Conservation (phyloP, 768 basidiomycete genomes). For the Pleurotus tuber-regium region DNA sequence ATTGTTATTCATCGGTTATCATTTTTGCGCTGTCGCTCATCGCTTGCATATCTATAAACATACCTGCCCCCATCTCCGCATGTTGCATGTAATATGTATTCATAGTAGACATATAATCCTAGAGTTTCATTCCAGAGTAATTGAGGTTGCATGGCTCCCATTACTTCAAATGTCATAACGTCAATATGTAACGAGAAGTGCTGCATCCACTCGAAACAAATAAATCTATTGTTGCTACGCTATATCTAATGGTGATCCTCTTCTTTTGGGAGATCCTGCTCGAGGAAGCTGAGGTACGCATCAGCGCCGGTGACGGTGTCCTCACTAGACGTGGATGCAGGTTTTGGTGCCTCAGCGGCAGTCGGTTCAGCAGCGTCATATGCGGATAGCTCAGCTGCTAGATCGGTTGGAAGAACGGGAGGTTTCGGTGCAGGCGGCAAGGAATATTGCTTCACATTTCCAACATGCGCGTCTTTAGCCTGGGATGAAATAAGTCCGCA, state of each 20-base stretch:
- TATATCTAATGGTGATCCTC: conserved; percentile 25
- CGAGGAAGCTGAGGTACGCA: conserved; percentile 76
- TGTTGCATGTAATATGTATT: conserved; percentile 11
- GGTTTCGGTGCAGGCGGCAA: conserved; percentile 71
- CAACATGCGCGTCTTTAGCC: conserved; percentile 91
- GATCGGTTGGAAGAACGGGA: conserved; percentile 76
- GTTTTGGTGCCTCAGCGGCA: conserved; percentile 34
- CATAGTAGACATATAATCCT: neutral
- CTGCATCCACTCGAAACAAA: neutral
- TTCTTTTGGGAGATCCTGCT: conserved; percentile 58
- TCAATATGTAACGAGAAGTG: neutral
- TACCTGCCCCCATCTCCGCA: conserved; percentile 5
- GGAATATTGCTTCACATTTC: conserved; percentile 78
- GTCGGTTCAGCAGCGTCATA: conserved; percentile 84
- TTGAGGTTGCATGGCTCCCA: neutral
- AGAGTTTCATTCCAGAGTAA: neutral
- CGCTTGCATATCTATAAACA: neutral
- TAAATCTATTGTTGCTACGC: neutral
- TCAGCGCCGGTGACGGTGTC: conserved; percentile 60
- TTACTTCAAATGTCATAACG: neutral
- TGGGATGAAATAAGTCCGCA: conserved; percentile 27
- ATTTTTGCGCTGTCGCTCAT: neutral
- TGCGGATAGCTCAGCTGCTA: conserved; percentile 83
- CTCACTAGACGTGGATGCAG: conserved; percentile 30
- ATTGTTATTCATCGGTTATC: conserved; percentile 1